Evolutionary conservation across 1,139 yeast genomes (phyloP).

Genomic region (Magnusiomyces fungicola): DNA sequence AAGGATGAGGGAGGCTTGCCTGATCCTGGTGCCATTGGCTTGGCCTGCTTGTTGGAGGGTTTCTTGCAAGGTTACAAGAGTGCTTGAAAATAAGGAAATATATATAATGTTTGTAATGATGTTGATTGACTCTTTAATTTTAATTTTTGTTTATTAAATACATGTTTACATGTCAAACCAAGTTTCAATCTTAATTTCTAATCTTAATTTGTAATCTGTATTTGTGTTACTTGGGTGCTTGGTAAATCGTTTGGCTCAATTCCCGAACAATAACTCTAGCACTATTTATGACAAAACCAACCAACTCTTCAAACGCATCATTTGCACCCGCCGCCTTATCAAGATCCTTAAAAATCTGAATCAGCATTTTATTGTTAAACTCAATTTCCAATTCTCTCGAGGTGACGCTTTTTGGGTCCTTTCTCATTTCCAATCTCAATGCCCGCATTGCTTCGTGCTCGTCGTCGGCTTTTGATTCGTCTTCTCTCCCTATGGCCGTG

Average conservation of each 20-base stretch:
- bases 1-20: constrained; percentile 49
- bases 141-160: too few relatives aligned
- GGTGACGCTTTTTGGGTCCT: background rate
- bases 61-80: constrained; percentile 20
- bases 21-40: constrained; percentile 78
- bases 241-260: background rate
- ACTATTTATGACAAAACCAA: background rate
- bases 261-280: background rate
- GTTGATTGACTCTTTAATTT: too few relatives aligned
- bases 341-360: background rate
- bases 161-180: too few relatives aligned
- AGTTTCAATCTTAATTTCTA: too few relatives aligned
- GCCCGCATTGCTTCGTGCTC: background rate
- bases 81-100: too few relatives aligned
- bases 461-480: background rate
- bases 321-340: background rate
- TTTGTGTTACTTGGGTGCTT: too few relatives aligned
- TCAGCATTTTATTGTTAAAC: background rate
- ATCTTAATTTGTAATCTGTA: too few relatives aligned
- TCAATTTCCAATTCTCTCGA: background rate
- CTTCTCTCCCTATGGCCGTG: too few relatives aligned
- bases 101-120: too few relatives aligned
- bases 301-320: background rate
- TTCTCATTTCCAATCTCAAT: background rate
- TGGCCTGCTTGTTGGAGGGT: constrained; percentile 29